phyloP scores from a whole-genome alignment of 2,329 filamentous ascomycete genomes.

The Gliomastix tumulicola region DNA sequence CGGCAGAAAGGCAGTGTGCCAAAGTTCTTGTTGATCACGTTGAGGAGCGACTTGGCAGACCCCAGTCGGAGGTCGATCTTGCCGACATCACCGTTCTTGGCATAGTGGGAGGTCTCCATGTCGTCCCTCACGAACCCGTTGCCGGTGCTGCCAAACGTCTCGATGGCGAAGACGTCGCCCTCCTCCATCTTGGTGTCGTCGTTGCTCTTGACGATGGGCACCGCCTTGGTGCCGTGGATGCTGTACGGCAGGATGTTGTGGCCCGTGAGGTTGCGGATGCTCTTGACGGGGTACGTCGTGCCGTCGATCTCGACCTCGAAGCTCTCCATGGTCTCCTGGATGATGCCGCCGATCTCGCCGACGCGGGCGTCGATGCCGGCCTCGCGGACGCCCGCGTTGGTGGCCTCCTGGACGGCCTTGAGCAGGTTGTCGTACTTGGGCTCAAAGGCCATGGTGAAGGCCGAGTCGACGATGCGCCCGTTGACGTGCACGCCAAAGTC shows the following conservation, averaged over 20 bases:
- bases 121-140: constrained; percentile 84
- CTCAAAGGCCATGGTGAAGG: constrained; percentile 74
- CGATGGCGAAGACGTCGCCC: constrained; percentile 89
- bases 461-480: constrained; percentile 73
- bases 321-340: constrained; percentile 90
- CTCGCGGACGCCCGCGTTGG: constrained; percentile 75
- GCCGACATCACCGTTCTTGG: constrained; percentile 63
- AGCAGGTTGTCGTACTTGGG: constrained; percentile 69
- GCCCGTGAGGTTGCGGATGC: constrained; percentile 80
- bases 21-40: constrained; percentile 93
- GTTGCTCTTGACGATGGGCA: constrained; percentile 84
- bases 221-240: constrained; percentile 89
- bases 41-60: constrained; percentile 79
- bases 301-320: constrained; percentile 83
- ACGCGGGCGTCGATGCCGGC: constrained; percentile 89
- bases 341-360: constrained; percentile 73
- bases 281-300: constrained; percentile 71
- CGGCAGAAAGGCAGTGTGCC: constrained; percentile 87
- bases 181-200: constrained; percentile 97
- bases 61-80: constrained; percentile 71
- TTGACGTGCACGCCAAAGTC: constrained; percentile 79
- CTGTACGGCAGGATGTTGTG: constrained; percentile 85
- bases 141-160: constrained; percentile 92
- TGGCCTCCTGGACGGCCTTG: constrained; percentile 66
- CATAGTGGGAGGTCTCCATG: constrained; percentile 87